Evolutionary conservation across 768 basidiomycete species (phyloP), one percentile per base, ranked within the genome.

Genomic region (Phylloporus rhodoxanthus): DNA sequence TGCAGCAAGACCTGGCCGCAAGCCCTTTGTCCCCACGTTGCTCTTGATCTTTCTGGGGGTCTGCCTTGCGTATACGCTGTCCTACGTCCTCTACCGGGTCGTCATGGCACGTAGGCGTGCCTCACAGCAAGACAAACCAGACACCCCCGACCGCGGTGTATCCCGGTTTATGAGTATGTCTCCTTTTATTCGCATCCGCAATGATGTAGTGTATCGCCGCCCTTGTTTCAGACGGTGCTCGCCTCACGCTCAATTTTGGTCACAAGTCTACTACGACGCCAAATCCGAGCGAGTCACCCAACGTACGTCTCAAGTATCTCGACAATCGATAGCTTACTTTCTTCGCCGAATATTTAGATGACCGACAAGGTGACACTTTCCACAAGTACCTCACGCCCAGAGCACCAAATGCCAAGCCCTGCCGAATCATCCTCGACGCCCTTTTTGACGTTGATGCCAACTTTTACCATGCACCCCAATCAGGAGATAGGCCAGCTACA

Each of bases 41-140:
- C 50, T 68, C 42, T 38, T 53, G 17, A 54, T 62, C 36, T 56
- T 66, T 34, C 53, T 66, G 7, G 62, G 55, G 23, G 10, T 66
- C 30, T 68, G 61, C 26, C 45, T 68, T 25, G 52, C 47, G 13
- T 66, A 66, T 9, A 56, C 59, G 11, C 21, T 61, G 2, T 57
- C 63, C 28, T 66, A 66, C 33, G 13, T 64, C 25, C 45, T 68
- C 37, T 68, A 66, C 45, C 62, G 66, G 2, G 29, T 60, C 34
- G 9, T 61, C 47, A 57, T 56, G 54, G 29, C 54, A n/a, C 50
- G 45, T 39, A 56, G 46, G 50, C 60, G 43, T 21, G 43, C 8
- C 3, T 50, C 61, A 2, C 10, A 50, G 38, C 49, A 38, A 5
- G 55, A 50, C n/a, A 15, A n/a, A 9, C 60, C 60, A 20, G 59